Conservation (phyloP, 805 yeast genomes). For the Maudiozyma serrabonitensis region DNA sequence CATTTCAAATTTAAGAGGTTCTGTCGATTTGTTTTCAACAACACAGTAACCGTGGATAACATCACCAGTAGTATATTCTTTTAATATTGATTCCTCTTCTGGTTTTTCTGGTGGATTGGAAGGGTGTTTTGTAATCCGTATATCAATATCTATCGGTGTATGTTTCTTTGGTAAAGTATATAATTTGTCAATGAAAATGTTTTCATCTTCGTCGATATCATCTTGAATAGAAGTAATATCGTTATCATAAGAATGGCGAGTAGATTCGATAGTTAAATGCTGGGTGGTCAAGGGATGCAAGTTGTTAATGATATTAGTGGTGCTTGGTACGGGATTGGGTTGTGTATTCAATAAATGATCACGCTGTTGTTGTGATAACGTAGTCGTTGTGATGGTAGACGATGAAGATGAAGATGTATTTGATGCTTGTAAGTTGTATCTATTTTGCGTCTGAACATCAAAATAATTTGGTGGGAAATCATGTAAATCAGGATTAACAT, state of each 20-base stretch:
- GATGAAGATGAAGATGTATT: not conserved
- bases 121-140: slow-evolving; percentile 14
- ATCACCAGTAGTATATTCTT: slow-evolving; percentile 49
- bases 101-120: slow-evolving; percentile 14
- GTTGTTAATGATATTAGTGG: not conserved
- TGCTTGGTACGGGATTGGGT: not conserved
- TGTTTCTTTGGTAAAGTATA: slow-evolving; percentile 16
- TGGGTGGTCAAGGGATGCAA: slow-evolving; percentile 8
- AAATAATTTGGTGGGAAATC: slow-evolving; percentile 13
- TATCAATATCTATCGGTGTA: slow-evolving; percentile 16
- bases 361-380: not conserved
- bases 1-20: slow-evolving; percentile 47
- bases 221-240: slow-evolving; percentile 6
- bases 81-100: slow-evolving; percentile 27
- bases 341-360: not conserved
- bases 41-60: slow-evolving; percentile 40
- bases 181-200: slow-evolving; percentile 16
- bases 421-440: not conserved
- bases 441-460: slow-evolving; percentile 2
- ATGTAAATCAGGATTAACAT: slow-evolving; percentile 12
- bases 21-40: slow-evolving; percentile 33
- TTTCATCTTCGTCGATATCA: slow-evolving; percentile 9
- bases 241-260: slow-evolving; percentile 1
- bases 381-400: not conserved
- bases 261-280: slow-evolving; percentile 7